phyloP scores from a whole-genome alignment of 2,329 filamentous ascomycete species.

The Claviceps fusiformis region DNA sequence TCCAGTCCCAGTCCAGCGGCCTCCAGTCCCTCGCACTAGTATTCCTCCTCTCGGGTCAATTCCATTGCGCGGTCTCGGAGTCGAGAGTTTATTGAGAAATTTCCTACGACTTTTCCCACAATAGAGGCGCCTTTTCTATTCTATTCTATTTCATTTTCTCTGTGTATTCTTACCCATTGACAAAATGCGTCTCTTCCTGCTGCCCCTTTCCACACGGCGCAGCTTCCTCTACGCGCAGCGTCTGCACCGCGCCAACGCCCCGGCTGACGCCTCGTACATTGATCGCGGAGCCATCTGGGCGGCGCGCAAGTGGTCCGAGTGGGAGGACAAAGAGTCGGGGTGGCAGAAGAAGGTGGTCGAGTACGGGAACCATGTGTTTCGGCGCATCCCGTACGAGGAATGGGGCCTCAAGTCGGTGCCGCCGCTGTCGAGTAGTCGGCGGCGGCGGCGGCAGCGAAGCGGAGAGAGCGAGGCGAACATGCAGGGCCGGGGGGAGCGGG shows the following conservation, averaged over 20 bases:
- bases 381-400: conserved; percentile 88
- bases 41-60: too few species aligned
- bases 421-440: conserved; percentile 50
- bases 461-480: neutral
- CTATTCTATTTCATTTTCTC: too few species aligned
- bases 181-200: conserved; percentile 79
- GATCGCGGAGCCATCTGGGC: conserved; percentile 62
- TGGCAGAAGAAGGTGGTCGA: conserved; percentile 82
- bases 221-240: conserved; percentile 88
- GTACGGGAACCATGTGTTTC: conserved; percentile 75
- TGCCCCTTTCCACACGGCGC: conserved; percentile 83
- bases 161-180: too few species aligned
- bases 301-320: conserved; percentile 64
- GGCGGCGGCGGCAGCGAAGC: conserved; percentile 15
- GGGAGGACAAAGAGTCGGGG: conserved; percentile 71
- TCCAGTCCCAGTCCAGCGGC: neutral
- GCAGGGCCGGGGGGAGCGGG: neutral
- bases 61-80: too few species aligned
- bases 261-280: conserved; percentile 35
- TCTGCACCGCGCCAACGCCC: conserved; percentile 38
- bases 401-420: conserved; percentile 96
- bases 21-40: neutral
- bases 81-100: too few species aligned
- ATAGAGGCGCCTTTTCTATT: neutral
- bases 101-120: neutral